Conservation (phyloP, 1,284 basidiomycete genomes). For the Sporisorium scitamineum region DNA sequence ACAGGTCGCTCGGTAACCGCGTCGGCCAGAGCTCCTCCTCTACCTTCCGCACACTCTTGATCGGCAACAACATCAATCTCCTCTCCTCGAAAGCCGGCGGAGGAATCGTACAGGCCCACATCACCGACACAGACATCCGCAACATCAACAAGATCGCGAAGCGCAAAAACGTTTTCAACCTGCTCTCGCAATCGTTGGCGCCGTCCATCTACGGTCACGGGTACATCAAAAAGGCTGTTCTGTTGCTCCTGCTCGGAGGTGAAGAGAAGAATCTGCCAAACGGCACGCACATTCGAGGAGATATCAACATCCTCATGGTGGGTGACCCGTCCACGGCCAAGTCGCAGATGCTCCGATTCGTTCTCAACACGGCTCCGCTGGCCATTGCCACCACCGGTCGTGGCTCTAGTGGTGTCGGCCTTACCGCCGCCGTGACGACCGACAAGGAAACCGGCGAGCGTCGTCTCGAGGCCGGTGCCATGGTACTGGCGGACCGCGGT, state of each 20-base stretch:
- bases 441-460: slow-evolving; percentile 96
- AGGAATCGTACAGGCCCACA: slow-evolving; percentile 90
- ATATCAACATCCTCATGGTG: slow-evolving; percentile 99
- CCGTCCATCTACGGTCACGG: slow-evolving; percentile 98
- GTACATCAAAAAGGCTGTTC: slow-evolving; percentile 92
- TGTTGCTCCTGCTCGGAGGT: slow-evolving; percentile 92
- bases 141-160: slow-evolving; percentile 95
- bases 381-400: slow-evolving; percentile 98
- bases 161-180: slow-evolving; percentile 81
- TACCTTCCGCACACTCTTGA: slow-evolving; percentile 89
- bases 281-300: slow-evolving; percentile 98
- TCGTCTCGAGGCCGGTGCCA: slow-evolving; percentile 95
- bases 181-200: slow-evolving; percentile 93
- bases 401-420: slow-evolving; percentile 96
- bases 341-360: slow-evolving; percentile 94
- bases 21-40: slow-evolving; percentile 78
- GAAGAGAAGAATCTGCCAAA: slow-evolving; percentile 98
- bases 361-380: slow-evolving; percentile 93
- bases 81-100: slow-evolving; percentile 95
- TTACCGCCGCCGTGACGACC: slow-evolving; percentile 98
- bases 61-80: slow-evolving; percentile 96
- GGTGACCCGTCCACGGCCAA: slow-evolving; percentile 99
- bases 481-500: slow-evolving; percentile 99
- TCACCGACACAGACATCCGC: slow-evolving; percentile 95
- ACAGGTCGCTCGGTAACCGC: slow-evolving; percentile 87